Base-by-base conservation (phyloP, 176 grass and related monocot genomes). In the Carex cristatella region DNA sequence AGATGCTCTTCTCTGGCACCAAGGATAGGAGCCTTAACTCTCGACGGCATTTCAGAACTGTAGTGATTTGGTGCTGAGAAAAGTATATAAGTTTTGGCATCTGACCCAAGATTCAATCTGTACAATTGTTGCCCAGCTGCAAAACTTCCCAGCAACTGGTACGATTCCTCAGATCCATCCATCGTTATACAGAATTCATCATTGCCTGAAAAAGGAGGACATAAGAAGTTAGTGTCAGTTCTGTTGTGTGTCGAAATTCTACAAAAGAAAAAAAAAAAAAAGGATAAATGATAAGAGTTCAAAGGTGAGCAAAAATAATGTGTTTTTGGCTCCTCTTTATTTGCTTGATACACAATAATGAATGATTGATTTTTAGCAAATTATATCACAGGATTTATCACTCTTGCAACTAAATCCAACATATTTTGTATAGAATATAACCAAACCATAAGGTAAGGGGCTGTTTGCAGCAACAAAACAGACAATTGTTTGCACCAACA, bases 61-160 rank as follows among this genome's bases (percentile, higher is more conserved):
- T 60, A 62, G 10, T 77, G 2, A 53, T 59, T 46, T 30, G 84
- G 58, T 5, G 67, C 80, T 23, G 85, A 82, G 87, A 97, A 97
- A 13, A 86, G 5, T 53, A 97, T 90, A 64, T 28, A 85, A 11
- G 76, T 49, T 61, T 81, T 58, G 75, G 87, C 90, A 54, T 87
- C 72, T 1, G 14, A 69, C 12, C 63, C 55, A 2, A 69, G 44
- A 81, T 76, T 81, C n/a, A 89, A 69, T 2, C 61, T 76, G 90
- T 92, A 94, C 16, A 94, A 84, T 13, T 61, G 69, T 58, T 94
- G 94, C 7, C 92, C 90, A n/a, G 92, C 88, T 38, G 89, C 94
- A 88, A 97, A 97, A 86, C 93, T 87, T 28, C 94, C 90, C 0
- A 97, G 87, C 69, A 97, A 86, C 56, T 91, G 90, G 88, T 97